A percentile compares a stretch with the other conserved stretches of the same genome.
Conservation (phyloP, 768 basidiomycete genomes). For the Galerina marginata region DNA sequence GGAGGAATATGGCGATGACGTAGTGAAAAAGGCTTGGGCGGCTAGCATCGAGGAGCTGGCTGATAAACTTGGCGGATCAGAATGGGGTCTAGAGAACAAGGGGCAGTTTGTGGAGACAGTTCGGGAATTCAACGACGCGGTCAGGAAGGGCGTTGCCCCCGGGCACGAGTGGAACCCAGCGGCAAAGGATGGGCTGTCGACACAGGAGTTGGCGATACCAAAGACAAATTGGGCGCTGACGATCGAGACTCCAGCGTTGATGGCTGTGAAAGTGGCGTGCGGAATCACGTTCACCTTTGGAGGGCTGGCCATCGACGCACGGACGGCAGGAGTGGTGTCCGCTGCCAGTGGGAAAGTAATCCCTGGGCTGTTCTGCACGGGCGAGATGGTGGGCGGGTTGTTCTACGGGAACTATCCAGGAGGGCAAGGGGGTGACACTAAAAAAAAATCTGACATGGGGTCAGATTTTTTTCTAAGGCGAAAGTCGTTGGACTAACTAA, state of each 20-base stretch:
- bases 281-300: conserved; percentile 80
- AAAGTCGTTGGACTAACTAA: too few species aligned
- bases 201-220: conserved; percentile 49
- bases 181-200: conserved; percentile 65
- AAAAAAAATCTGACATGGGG: too few species aligned
- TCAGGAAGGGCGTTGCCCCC: conserved; percentile 40
- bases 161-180: conserved; percentile 60
- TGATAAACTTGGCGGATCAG: conserved; percentile 38
- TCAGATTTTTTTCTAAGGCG: too few species aligned
- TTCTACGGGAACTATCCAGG: conserved; percentile 75
- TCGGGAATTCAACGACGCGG: conserved; percentile 49
- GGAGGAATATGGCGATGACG: conserved; percentile 69
- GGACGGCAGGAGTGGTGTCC: conserved; percentile 56
- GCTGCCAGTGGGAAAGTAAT: conserved; percentile 47
- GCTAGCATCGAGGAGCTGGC: conserved; percentile 55
- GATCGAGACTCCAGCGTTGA: conserved; percentile 56
- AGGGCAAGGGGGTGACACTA: conserved; percentile 31
- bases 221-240: conserved; percentile 76
- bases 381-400: conserved; percentile 71
- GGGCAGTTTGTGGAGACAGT: conserved; percentile 51
- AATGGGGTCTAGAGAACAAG: conserved; percentile 51
- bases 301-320: conserved; percentile 63
- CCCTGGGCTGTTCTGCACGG: conserved; percentile 64
- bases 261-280: conserved; percentile 72
- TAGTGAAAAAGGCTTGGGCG: conserved; percentile 61